Evolutionary conservation across 1,284 basidiomycete genomes (phyloP).

Genomic region (Moesziomyces globuligerus): DNA sequence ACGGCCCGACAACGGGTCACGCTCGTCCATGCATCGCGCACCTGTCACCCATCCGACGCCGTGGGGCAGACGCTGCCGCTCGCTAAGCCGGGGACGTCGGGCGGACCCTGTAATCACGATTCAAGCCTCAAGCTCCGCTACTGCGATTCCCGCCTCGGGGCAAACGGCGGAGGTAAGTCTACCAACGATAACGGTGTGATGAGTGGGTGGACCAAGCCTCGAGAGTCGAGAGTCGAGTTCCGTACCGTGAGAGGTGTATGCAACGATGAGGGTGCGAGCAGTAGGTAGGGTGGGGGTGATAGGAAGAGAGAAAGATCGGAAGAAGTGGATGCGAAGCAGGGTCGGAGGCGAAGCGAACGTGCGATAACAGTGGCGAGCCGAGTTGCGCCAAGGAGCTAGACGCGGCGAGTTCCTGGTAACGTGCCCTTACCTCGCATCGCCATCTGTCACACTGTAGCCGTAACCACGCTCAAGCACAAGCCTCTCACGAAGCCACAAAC

Average conservation of each 20-base stretch:
- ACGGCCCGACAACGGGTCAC: slow-evolving; percentile 14
- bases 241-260: background rate
- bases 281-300: background rate
- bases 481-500: too few relatives aligned
- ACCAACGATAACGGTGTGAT: too few relatives aligned
- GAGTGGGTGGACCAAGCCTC: too few relatives aligned
- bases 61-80: background rate
- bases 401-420: slow-evolving; percentile 12
- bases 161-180: too few relatives aligned
- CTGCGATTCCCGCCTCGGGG: too few relatives aligned
- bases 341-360: slow-evolving; percentile 31
- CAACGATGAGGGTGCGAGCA: background rate
- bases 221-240: too few relatives aligned
- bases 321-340: slow-evolving; percentile 5
- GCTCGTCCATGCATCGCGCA: slow-evolving; percentile 12
- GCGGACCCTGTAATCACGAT: background rate
- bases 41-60: background rate
- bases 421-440: background rate
- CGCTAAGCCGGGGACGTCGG: background rate
- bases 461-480: background rate
- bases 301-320: background rate
- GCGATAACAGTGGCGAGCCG: slow-evolving; percentile 37
- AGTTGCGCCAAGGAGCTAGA: slow-evolving; percentile 21
- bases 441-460: background rate
- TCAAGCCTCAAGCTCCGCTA: too few relatives aligned